phyloP scores from a whole-genome alignment of 257 asterid genomes.

The Ehretia macrophylla region DNA sequence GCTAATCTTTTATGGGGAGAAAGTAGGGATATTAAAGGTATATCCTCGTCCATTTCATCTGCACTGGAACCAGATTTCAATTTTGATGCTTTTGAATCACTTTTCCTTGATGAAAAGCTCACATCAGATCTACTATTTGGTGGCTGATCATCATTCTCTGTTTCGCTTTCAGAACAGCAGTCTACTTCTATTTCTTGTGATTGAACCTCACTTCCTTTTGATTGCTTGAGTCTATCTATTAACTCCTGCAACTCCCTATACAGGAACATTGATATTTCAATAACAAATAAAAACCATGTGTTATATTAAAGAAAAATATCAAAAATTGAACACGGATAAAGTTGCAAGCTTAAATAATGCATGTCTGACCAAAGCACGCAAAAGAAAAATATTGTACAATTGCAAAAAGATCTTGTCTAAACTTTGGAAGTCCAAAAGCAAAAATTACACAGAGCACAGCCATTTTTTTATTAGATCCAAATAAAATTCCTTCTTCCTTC shows the following conservation, averaged over 20 bases:
- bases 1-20: constrained; percentile 29
- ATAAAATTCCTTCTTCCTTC: no score
- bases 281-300: neutral
- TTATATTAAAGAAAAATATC: neutral
- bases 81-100: constrained; percentile 27
- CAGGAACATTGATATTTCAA: constrained; percentile 15
- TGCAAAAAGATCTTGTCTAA: no score
- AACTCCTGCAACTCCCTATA: constrained; percentile 58
- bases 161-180: constrained; percentile 75
- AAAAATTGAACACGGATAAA: neutral
- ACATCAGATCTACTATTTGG: constrained; percentile 46
- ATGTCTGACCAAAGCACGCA: no score
- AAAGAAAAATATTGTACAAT: no score
- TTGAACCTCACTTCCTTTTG: constrained; percentile 32
- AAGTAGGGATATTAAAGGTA: constrained; percentile 47
- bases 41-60: constrained; percentile 45
- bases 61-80: constrained; percentile 28
- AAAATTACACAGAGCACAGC: no score
- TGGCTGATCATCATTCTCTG: constrained; percentile 52
- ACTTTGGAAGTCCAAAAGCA: no score
- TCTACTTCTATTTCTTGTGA: constrained; percentile 35
- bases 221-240: constrained; percentile 58
- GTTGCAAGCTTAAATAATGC: neutral
- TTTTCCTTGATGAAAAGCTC: constrained; percentile 36
- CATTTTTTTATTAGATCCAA: no score